Evolutionary conservation across 371 early-diverging fungal genomes (phyloP).

Genomic region (Rhizopus stolonifer): DNA sequence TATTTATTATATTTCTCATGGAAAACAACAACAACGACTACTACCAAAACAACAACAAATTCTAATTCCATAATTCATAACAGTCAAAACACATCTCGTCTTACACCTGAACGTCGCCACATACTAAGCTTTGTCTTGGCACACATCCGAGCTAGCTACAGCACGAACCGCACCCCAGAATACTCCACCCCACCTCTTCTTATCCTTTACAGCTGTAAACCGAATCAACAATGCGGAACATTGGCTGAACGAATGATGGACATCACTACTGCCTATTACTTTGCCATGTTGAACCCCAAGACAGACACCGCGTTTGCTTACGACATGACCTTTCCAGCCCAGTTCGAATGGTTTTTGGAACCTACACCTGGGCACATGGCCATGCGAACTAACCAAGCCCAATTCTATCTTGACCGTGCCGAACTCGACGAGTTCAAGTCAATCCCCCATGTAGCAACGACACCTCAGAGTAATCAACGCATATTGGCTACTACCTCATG

Average conservation of each 20-base stretch:
- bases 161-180: slow-evolving; percentile 44
- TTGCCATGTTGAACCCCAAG: slow-evolving; percentile 38
- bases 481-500: not conserved
- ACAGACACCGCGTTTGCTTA: slow-evolving; percentile 33
- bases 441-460: not conserved
- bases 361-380: slow-evolving; percentile 30
- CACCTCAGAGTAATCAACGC: not conserved
- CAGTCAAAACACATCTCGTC: not conserved
- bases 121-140: slow-evolving; percentile 36
- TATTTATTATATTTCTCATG: not conserved
- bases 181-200: slow-evolving; percentile 43
- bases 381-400: slow-evolving; percentile 31
- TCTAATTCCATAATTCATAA: not conserved
- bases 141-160: slow-evolving; percentile 41
- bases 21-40: not conserved
- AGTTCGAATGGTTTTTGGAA: slow-evolving; percentile 41
- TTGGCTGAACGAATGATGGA: slow-evolving; percentile 31
- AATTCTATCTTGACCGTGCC: slow-evolving; percentile 25
- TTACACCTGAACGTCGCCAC: slow-evolving; percentile 9
- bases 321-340: slow-evolving; percentile 33
- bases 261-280: slow-evolving; percentile 36
- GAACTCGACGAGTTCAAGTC: not conserved
- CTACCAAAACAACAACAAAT: no score
- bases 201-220: slow-evolving; percentile 28
- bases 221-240: slow-evolving; percentile 23